Evolutionary conservation across 2,329 filamentous ascomycete species (phyloP), one percentile per base, ranked within the genome.

Genomic region (Penicillium sp.): DNA sequence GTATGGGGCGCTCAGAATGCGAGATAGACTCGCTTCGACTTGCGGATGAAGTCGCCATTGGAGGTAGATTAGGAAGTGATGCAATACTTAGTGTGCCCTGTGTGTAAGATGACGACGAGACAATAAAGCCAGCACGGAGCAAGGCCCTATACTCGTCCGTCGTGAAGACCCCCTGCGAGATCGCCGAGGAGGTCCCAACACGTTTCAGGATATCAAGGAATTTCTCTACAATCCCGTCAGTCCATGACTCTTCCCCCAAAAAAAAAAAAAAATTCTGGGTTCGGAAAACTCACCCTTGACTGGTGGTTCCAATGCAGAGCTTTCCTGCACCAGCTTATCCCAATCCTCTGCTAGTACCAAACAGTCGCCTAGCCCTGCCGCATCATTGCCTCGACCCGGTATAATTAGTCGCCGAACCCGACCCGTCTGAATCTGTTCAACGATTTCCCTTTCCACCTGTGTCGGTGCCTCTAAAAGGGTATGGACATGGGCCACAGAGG

Each of bases 401-500:
- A 87, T 77, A 6, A 77, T 78, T 47, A 87, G 70, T 56, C 81
- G 81, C 34, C 84, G 75, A 20, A 87, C 61, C 4, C 76, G 74
- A 32, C 83, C 82, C 4, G 74, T 67, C 29, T 76, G 76, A 4
- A 81, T 71, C 32, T 86, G 69, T 24, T 81, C 75, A 16, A 81
- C 79, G 46, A 87, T 81, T 62, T 86, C 83, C 38, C 82, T 76
- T 66, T 87, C 85, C 0, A 81, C 82, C n/a, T 71, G 73, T 0
- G 85, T 87, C 5, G 83, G 79, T 2, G 81, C 82, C 22, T 76
- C 71, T 37, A 81, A 75, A 14, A 87, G 65, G 1, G 83, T 83
- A 69, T 86, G 82, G 0, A 87, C 72, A 70, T 87, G 84, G 18
- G 84, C 82, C 44, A 85, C 71, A 0, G 82, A 84, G 11, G 84